A percentile compares a stretch with the other conserved stretches of the same genome.
Evolutionary conservation across 73 alveolate genomes (phyloP).

Genomic region (Tetrahymena malaccensis): DNA sequence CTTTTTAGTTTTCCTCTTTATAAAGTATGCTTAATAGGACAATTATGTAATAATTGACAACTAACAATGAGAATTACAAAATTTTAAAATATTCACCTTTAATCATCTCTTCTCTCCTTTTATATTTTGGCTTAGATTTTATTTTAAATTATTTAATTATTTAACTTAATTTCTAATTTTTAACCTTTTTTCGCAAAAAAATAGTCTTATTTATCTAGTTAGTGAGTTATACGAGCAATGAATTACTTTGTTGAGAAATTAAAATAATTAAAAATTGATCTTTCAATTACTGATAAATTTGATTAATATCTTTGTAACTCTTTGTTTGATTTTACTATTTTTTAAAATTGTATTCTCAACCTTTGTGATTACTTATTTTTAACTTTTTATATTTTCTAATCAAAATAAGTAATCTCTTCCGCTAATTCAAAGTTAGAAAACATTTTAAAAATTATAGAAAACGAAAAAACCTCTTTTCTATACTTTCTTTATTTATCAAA

Average conservation of each 20-base stretch:
- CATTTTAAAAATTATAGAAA: no score
- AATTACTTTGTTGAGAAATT: neutral
- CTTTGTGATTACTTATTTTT: no score
- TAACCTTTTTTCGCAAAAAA: neutral
- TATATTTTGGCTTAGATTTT: neutral
- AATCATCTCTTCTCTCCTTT: neutral
- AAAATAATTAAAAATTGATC: neutral
- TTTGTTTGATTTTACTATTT: no score
- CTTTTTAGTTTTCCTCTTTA: neutral
- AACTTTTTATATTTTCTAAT: no score
- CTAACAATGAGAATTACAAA: neutral
- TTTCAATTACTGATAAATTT: neutral
- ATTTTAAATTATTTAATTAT: no score
- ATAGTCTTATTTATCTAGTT: neutral
- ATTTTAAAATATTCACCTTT: neutral
- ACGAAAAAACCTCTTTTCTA: no score
- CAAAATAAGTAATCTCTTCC: no score
- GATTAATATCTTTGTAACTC: neutral
- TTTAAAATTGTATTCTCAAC: no score
- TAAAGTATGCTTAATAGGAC: neutral
- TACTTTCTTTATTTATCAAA: no score
- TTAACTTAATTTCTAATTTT: neutral
- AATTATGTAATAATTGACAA: neutral
- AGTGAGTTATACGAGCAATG: no score
- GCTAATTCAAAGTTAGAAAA: no score